Conservation (phyloP, 1,284 basidiomycete genomes). For the Rhodotorula mucilaginosa region DNA sequence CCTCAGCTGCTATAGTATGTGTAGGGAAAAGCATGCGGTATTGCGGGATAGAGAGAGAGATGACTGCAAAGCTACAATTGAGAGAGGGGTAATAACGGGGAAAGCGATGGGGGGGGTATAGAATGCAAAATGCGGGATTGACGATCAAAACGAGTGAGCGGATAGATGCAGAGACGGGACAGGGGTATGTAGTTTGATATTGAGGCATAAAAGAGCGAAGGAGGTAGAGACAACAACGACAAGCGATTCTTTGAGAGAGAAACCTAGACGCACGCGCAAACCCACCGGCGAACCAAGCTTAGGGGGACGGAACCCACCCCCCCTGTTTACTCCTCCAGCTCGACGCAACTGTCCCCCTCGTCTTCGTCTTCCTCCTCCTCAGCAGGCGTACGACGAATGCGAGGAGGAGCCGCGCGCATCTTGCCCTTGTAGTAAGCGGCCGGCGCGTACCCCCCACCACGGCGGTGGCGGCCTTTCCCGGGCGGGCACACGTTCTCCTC, state of each 20-base stretch:
- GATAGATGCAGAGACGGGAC: neutral
- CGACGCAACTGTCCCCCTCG: too few relatives aligned
- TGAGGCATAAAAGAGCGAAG: neutral
- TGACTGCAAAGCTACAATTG: too few relatives aligned
- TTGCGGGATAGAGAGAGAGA: too few relatives aligned
- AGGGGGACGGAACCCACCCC: too few relatives aligned
- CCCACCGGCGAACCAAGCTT: neutral
- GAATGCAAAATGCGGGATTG: too few relatives aligned
- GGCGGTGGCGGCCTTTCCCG: neutral
- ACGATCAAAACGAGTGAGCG: neutral
- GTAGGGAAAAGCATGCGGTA: too few relatives aligned
- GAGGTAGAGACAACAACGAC: neutral
- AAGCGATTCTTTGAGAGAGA: neutral
- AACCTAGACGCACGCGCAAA: neutral
- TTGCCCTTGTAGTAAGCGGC: neutral
- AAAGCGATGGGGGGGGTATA: too few relatives aligned
- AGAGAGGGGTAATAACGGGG: too few relatives aligned
- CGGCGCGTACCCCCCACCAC: neutral
- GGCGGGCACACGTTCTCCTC: conserved; percentile 2
- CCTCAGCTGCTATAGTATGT: too few relatives aligned
- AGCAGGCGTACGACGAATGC: neutral
- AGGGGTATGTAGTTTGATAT: neutral
- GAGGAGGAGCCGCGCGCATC: neutral
- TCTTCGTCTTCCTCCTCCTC: neutral
- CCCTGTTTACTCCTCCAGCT: too few relatives aligned